Base-by-base conservation (phyloP, 2,329 filamentous ascomycete genomes). In the Xylaria sp. region DNA sequence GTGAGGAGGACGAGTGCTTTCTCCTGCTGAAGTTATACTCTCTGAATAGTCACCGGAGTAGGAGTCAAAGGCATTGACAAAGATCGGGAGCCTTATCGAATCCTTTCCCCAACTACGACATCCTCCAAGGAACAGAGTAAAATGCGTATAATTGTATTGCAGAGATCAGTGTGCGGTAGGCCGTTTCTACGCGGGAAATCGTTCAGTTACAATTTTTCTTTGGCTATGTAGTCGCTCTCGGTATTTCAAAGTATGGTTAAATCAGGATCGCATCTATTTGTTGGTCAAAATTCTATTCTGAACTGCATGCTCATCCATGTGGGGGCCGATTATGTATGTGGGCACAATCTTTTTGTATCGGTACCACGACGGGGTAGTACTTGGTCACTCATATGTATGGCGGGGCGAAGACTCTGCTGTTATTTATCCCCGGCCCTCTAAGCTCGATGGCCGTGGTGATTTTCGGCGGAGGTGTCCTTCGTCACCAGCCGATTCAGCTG, bases 401-500 rank as follows among this genome's bases (percentile, higher is more conserved):
- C 23, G 23, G 28, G 15, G 20, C 18, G 25, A 23, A 39, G 31
- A 48, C 31, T 34, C 54, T 15, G 37, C 15, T 44, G 37, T 34
- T 18, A 25, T 20, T 39, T 8, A 31, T 9, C 23, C 23, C 34
- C 10, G n/a, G 10, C 9, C 20, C n/a, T 23, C 37, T 4, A 44
- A 39, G 54, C 48, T 13, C 6, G 13, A 5, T 20, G n/a, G 2
- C 3, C 23, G 15, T 13, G 18, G 39, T 46, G 18, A 6, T 28
- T 28, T 18, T 50, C 18, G 15, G 25, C 13, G 13, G 23, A n/a
- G 18, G 15, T 6, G 13, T 8, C 46, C 34, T 37, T 58, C 15
- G 25, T 2, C 10, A 3, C 12, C 3, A 2, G 25, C 18, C 12
- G 41, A 54, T 62, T 69, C 55, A 94, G 79, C 90, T 93, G 18